Evolutionary conservation across 1,284 basidiomycete species (phyloP).

Genomic region (Cryptococcus wingfieldii): DNA sequence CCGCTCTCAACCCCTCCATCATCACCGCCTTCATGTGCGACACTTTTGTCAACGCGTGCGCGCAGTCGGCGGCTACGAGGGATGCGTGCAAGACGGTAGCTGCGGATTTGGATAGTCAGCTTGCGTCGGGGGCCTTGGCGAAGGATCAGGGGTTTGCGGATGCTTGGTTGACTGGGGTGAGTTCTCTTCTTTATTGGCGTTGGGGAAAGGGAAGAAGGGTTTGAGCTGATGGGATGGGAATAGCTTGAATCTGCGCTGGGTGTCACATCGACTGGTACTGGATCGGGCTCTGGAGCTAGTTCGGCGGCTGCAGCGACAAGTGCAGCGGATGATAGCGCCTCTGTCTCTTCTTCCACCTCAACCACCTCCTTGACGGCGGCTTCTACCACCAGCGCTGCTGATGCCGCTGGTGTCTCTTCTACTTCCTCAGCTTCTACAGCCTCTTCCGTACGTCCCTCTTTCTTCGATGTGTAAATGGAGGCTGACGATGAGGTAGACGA

Average conservation of each 20-base stretch:
- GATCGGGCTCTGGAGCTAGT: slow-evolving; percentile 8
- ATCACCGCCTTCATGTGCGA: slow-evolving; percentile 50
- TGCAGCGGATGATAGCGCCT: slow-evolving; percentile 9
- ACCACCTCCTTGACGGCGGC: neutral
- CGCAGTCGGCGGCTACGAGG: slow-evolving; percentile 23
- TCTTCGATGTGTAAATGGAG: too few relatives aligned
- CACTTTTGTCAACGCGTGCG: slow-evolving; percentile 42
- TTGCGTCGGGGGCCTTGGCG: slow-evolving; percentile 18
- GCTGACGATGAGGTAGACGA: slow-evolving; percentile 5
- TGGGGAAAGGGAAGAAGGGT: neutral
- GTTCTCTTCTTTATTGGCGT: neutral
- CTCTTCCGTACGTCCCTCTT: neutral
- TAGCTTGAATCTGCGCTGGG: slow-evolving; percentile 29
- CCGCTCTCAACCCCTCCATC: slow-evolving; percentile 56
- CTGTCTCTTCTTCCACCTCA: slow-evolving; percentile 19
- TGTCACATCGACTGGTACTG: slow-evolving; percentile 19
- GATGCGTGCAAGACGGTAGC: slow-evolving; percentile 22
- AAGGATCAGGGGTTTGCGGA: slow-evolving; percentile 33
- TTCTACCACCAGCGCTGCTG: neutral
- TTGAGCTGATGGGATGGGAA: neutral
- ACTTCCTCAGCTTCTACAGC: neutral
- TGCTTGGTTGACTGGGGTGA: slow-evolving; percentile 29
- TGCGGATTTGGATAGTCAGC: slow-evolving; percentile 23
- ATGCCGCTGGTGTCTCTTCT: neutral
- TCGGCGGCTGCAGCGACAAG: slow-evolving; percentile 27